Evolutionary conservation across 2,329 filamentous ascomycete species (phyloP), one percentile per base, ranked within the genome.

Genomic region (Aspergillus spinulosporus): DNA sequence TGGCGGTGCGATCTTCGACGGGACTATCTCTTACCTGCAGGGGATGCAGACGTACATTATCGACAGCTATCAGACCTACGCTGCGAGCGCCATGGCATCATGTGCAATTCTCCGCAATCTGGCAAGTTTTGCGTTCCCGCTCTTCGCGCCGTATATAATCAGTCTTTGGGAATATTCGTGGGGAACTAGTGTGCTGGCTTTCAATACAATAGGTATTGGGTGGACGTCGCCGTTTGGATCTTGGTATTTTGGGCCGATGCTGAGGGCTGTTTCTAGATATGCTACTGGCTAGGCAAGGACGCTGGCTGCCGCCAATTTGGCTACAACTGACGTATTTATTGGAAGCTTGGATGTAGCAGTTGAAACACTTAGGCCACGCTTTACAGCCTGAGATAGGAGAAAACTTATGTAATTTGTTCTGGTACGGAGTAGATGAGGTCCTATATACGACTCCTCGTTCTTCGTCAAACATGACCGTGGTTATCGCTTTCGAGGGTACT

Each of bases 1-100:
- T 32, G 79, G 81, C 0, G 77, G 78, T 1, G 68, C 66, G 1
- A 63, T 82, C 53, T 73, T 75, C 6, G 72, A 70, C 0, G 78
- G 79, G 62, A 65, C 66, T 0, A 74, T 75, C 31, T 65, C 68
- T 34, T 64, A 65, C 0, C 70, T 73, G 34, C 73, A 74, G 58
- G 69, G 52, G 3, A 57, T 62, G 46, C 58, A 59, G 36, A 80
- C 72, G 0, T 73, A 73, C 56, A 57, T 71, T 14, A 63, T 73
- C 9, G 71, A 73, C 47, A 58, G 64, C 5, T 73, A 73, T 47
- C 62, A 12, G 52, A 69, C 31, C n/a, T 72, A 54, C 54, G 70
- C 46, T 57, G 65, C 49, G 21, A 57, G 54, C 34, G 59, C 59
- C 14, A 43, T 71, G 44, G 68, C 68, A 5, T 69, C 57, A 2